Evolutionary conservation across 352 stramenopile genomes (phyloP), one percentile per base, ranked within the genome.

Genomic region (Phytophthora boehmeriae): DNA sequence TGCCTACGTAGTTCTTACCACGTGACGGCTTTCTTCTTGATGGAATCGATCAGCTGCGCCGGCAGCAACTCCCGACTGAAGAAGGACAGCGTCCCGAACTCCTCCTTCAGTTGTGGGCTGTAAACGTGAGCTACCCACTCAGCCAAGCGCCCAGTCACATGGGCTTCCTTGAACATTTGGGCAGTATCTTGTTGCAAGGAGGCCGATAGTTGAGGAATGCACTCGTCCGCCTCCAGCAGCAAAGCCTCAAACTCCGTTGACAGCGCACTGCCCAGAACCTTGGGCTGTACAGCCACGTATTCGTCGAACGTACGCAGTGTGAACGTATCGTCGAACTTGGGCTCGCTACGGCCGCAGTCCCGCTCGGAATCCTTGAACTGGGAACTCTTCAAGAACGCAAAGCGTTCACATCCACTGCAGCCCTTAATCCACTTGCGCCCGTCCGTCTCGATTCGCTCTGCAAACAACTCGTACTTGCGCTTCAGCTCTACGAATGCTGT

Each of bases 31-130:
- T 63, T 73, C 51, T 75, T 76, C 50, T 82, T 78, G 70, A 85
- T 78, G 4, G 69, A 74, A 23, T 71, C 63, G 27, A 82, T 76
- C 35, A 85, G 67, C 70, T 82, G 75, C 34, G 66, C 45, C 2
- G 75, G 75, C 34, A 85, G 44, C 54, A 85, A 39, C 43, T 85
- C 73, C 22, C 63, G 72, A 23, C 59, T 78, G 35, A 80, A 82
- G 56, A 85, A 82, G 8, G 69, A 66, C 1, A 82, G 51, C 1
- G 66, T 73, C 30, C 75, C 73, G 32, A 85, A 85, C 53, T 80
- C 75, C 19, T 77, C 63, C 51, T 68, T 64, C 43, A 78, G 51
- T 56, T 85, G 72, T 22, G 56, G 54, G 39, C 69, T 66, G 59
- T 73, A 76, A 28, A 85, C 57, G 47, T 64, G 64, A n/a, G 70